A percentile compares a stretch with the other conserved stretches of the same genome.
These are phyloP conservation scores for Chondrostereum purpureum DNA, from an alignment of 1,284 basidiomycete genomes.

Conservation along the genomic window DNA sequence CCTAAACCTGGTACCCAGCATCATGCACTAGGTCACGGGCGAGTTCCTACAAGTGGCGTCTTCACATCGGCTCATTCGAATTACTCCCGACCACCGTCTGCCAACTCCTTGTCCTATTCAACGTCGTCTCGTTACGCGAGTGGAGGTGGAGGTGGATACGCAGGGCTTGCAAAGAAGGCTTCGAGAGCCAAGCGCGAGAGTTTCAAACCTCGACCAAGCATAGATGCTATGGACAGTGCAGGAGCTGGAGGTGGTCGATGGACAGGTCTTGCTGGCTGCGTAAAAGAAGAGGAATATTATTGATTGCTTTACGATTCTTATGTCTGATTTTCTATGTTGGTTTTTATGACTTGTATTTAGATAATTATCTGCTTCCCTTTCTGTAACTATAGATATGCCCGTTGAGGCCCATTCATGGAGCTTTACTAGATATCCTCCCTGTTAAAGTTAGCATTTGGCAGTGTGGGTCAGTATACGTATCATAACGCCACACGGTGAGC, in stretches of 20 bases:
- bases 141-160: neutral
- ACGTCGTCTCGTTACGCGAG: constrained; percentile 6
- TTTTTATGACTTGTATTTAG: no score
- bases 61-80: constrained; percentile 15
- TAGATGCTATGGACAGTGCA: constrained; percentile 35
- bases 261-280: constrained; percentile 25
- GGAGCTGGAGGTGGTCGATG: constrained; percentile 23
- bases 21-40: constrained; percentile 45
- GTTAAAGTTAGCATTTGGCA: no score
- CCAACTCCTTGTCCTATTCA: constrained; percentile 7
- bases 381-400: no score
- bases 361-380: no score
- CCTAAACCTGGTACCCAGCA: constrained; percentile 42
- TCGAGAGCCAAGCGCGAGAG: constrained; percentile 56
- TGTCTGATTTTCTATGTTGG: no score
- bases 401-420: no score
- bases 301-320: no score
- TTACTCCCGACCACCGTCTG: neutral
- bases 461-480: no score
- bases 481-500: no score
- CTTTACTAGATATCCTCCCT: no score
- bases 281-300: constrained; percentile 7
- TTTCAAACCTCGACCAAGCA: constrained; percentile 69
- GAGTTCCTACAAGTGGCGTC: constrained; percentile 27
- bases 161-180: constrained; percentile 34